These are phyloP conservation scores for Ceratobasidium sp. DNA, from an alignment of 1,284 basidiomycete species.

Conservation along the genomic window DNA sequence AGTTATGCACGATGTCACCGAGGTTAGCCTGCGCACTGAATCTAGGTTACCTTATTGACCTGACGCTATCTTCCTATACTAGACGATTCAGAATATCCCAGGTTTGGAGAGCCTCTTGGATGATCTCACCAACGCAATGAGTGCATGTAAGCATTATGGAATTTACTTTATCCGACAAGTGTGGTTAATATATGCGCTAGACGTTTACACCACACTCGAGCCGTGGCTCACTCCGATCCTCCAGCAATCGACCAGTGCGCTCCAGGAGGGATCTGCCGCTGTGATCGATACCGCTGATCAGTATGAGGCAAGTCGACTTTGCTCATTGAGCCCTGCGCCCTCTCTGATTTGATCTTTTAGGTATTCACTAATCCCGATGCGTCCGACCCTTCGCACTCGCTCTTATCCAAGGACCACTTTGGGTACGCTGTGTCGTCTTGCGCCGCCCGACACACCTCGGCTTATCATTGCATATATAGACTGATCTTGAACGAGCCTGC, in stretches of 20 bases:
- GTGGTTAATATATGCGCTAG: slow-evolving; percentile 53
- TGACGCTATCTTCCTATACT: slow-evolving; percentile 56
- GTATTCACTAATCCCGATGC: slow-evolving; percentile 78
- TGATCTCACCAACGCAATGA: slow-evolving; percentile 71
- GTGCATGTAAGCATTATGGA: slow-evolving; percentile 66
- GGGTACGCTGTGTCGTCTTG: slow-evolving; percentile 49
- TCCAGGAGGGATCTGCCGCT: slow-evolving; percentile 74
- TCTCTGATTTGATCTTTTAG: slow-evolving; percentile 54
- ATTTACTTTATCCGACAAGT: slow-evolving; percentile 49
- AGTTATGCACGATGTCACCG: slow-evolving; percentile 64
- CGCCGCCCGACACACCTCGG: too few relatives aligned
- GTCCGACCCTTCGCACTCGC: slow-evolving; percentile 79
- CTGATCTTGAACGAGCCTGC: slow-evolving; percentile 76
- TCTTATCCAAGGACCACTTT: slow-evolving; percentile 77
- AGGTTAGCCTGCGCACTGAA: slow-evolving; percentile 51
- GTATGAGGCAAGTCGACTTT: slow-evolving; percentile 64
- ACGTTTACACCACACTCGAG: slow-evolving; percentile 79
- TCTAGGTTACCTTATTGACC: not conserved
- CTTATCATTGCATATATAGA: too few relatives aligned
- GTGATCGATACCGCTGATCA: slow-evolving; percentile 80
- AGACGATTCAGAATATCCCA: slow-evolving; percentile 73
- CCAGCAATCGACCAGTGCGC: slow-evolving; percentile 68
- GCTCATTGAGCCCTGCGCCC: not conserved
- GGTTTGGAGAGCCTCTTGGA: slow-evolving; percentile 79
- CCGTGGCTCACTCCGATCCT: slow-evolving; percentile 73